Conservation (phyloP, 805 yeast genomes). For the Candida peoriensis region DNA sequence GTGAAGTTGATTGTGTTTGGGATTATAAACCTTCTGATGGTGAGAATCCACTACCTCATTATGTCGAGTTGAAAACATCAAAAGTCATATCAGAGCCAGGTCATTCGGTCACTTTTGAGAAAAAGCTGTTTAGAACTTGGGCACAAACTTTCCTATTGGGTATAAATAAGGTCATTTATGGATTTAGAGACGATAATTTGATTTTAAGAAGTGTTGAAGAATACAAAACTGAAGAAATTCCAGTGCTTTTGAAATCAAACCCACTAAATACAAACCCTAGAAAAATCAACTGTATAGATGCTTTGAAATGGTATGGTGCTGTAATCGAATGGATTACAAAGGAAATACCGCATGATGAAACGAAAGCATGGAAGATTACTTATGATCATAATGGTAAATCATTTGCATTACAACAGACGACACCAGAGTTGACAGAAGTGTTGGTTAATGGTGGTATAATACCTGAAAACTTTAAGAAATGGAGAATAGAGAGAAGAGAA, state of each 20-base stretch:
- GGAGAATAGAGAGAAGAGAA: constrained; percentile 35
- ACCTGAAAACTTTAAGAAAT: constrained; percentile 45
- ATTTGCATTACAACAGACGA: constrained; percentile 45
- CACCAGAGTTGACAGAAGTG: constrained; percentile 31
- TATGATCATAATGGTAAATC: constrained; percentile 52
- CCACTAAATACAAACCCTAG: constrained; percentile 35
- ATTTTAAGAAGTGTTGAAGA: constrained; percentile 68
- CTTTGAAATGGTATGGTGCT: constrained; percentile 84
- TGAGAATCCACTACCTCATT: constrained; percentile 53
- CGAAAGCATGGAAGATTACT: constrained; percentile 47
- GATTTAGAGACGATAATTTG: constrained; percentile 74
- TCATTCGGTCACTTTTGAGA: constrained; percentile 64
- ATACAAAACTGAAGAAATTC: constrained; percentile 72
- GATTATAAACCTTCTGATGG: constrained; percentile 61
- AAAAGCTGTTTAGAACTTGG: constrained; percentile 79
- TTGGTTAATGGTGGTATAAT: constrained; percentile 39
- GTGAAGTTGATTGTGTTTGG: constrained; percentile 89
- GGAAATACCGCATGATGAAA: constrained; percentile 48
- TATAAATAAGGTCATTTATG: constrained; percentile 73
- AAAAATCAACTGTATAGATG: constrained; percentile 67
- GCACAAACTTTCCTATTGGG: constrained; percentile 91
- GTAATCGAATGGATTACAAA: constrained; percentile 71
- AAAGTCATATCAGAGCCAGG: constrained; percentile 48
- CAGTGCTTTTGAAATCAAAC: constrained; percentile 55
- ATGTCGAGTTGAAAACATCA: constrained; percentile 80